These are phyloP conservation scores for Echinosophora koreensis DNA, from an alignment of 306 rosid species.

Conservation along the genomic window DNA sequence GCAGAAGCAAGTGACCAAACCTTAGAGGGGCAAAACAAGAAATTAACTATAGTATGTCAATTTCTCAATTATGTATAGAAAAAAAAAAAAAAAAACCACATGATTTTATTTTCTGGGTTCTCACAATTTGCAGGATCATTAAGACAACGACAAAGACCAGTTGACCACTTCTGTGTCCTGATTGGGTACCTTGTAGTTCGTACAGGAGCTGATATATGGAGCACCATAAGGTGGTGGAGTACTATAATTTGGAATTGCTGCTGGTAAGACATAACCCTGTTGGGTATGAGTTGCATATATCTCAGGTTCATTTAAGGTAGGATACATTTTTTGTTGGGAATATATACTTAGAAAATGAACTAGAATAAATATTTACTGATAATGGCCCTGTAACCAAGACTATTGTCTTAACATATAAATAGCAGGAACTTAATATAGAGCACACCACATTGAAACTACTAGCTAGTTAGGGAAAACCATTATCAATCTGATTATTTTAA, in stretches of 20 bases:
- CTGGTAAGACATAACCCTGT: slow-evolving; percentile 40
- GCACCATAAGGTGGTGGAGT: slow-evolving; percentile 45
- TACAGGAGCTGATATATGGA: slow-evolving; percentile 33
- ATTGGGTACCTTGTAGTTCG: not conserved
- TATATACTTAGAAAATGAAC: not conserved
- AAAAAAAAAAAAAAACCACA: not conserved
- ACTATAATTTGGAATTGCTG: slow-evolving; percentile 49
- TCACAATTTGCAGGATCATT: slow-evolving; percentile 72
- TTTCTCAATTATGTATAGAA: not conserved
- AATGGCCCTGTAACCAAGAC: not conserved
- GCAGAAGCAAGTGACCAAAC: slow-evolving; percentile 70
- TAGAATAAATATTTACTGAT: not conserved
- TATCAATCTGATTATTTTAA: no score
- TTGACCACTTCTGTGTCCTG: slow-evolving; percentile 59
- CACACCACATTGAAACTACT: slow-evolving; percentile 7
- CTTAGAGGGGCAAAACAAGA: slow-evolving; percentile 44
- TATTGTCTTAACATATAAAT: slow-evolving; percentile 27
- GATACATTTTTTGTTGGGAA: slow-evolving; percentile 52
- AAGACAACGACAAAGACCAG: no score
- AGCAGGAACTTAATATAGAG: slow-evolving; percentile 5
- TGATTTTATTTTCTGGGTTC: slow-evolving; percentile 35
- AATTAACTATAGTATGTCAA: not conserved
- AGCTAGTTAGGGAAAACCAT: not conserved
- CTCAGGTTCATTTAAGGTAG: slow-evolving; percentile 46
- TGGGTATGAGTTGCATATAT: slow-evolving; percentile 40